Evolutionary conservation across 1,139 yeast genomes (phyloP).

Genomic region (Yamadazyma spencermartinsiae): DNA sequence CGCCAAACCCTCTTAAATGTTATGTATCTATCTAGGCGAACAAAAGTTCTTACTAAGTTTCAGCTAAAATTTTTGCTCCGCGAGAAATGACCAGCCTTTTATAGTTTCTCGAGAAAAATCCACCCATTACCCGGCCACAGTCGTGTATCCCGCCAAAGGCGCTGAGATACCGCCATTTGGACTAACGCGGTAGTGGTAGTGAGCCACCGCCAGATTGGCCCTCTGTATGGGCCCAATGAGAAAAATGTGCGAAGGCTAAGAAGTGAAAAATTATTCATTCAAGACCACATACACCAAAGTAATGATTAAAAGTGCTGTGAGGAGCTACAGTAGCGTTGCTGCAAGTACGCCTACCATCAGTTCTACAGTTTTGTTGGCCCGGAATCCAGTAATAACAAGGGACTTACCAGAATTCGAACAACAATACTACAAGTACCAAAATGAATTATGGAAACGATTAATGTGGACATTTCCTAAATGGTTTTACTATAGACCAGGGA

Average conservation of each 20-base stretch:
- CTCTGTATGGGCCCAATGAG: no score
- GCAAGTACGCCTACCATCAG: slow-evolving; percentile 17
- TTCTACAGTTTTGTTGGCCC: slow-evolving; percentile 62
- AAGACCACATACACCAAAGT: neutral
- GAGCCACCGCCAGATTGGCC: neutral
- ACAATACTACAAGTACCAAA: slow-evolving; percentile 79
- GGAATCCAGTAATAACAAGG: slow-evolving; percentile 83
- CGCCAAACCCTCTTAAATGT: neutral
- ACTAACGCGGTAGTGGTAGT: neutral
- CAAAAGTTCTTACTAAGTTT: neutral
- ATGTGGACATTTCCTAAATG: slow-evolving; percentile 98
- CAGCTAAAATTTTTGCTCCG: neutral
- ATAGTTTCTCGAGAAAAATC: neutral
- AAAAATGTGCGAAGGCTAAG: neutral
- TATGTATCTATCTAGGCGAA: neutral
- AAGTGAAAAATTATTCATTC: neutral
- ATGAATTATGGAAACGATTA: slow-evolving; percentile 80
- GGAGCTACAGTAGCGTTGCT: slow-evolving; percentile 9
- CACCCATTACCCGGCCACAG: neutral
- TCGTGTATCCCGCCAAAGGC: no score
- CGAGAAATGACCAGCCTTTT: neutral
- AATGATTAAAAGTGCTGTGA: slow-evolving; percentile 11
- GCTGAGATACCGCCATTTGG: no score
- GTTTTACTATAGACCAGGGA: slow-evolving; percentile 88
- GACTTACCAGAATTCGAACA: slow-evolving; percentile 72